These are phyloP conservation scores for Dactylellina parvicollis DNA, from an alignment of 2,329 filamentous ascomycete species.

Conservation along the genomic window DNA sequence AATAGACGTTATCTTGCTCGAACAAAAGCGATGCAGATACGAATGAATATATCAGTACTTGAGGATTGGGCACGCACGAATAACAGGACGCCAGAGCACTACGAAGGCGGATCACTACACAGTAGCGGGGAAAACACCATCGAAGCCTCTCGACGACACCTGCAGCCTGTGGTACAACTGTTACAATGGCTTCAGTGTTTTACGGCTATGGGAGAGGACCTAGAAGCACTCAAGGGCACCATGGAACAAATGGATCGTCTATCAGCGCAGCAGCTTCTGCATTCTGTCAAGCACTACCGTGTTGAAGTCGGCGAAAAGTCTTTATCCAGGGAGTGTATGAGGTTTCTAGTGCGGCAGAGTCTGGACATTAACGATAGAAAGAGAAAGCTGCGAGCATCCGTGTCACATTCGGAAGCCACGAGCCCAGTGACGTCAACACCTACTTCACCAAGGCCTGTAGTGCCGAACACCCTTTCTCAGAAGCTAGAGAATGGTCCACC, in stretches of 20 bases:
- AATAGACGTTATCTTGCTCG: slow-evolving; percentile 92
- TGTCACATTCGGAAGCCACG: slow-evolving; percentile 66
- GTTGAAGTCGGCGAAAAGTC: slow-evolving; percentile 95
- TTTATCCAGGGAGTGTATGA: slow-evolving; percentile 84
- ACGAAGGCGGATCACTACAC: slow-evolving; percentile 87
- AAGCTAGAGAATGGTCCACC: slow-evolving; percentile 57
- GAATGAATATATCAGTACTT: slow-evolving; percentile 94
- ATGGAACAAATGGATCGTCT: slow-evolving; percentile 87
- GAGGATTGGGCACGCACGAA: slow-evolving; percentile 97
- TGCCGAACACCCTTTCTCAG: slow-evolving; percentile 51
- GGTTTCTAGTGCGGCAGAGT: slow-evolving; percentile 78
- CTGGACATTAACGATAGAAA: slow-evolving; percentile 63
- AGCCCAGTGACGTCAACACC: slow-evolving; percentile 43
- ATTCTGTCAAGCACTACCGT: slow-evolving; percentile 90
- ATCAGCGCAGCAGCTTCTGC: slow-evolving; percentile 86
- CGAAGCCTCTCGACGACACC: slow-evolving; percentile 82
- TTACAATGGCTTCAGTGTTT: slow-evolving; percentile 98
- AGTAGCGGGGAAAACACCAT: slow-evolving; percentile 86
- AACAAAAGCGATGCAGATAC: slow-evolving; percentile 99
- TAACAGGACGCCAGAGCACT: slow-evolving; percentile 93
- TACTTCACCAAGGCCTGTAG: slow-evolving; percentile 56
- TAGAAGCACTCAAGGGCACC: slow-evolving; percentile 87
- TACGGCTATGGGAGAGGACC: slow-evolving; percentile 88
- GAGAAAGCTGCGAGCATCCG: slow-evolving; percentile 63
- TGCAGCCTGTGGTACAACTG: slow-evolving; percentile 90